Evolutionary conservation across 208 protist genomes (phyloP).

Genomic region (Blastocrithidia nonstop): DNA sequence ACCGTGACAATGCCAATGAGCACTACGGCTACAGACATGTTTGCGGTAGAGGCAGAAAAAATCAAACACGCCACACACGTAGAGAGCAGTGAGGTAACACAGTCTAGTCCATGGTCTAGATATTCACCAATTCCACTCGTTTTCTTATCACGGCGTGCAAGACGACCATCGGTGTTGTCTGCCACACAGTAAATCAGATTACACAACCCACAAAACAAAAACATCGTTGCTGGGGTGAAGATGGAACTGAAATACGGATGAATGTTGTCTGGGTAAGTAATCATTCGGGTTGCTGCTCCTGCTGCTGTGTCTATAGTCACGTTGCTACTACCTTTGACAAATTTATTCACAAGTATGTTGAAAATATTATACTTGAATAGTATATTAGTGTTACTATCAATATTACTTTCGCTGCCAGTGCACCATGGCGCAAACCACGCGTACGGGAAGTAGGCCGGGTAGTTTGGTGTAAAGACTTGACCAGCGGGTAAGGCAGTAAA

Average conservation of each 20-base stretch:
- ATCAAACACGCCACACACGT: constrained; percentile 31
- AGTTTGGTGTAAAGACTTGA: constrained; percentile 35
- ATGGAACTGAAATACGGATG: constrained; percentile 16
- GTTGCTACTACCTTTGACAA: no score
- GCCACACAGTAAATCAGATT: constrained; percentile 77
- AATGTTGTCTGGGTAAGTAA: constrained; percentile 16
- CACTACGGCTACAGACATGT: constrained; percentile 45
- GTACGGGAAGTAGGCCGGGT: constrained; percentile 6
- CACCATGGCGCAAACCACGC: no score
- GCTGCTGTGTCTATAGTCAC: neutral
- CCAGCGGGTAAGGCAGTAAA: constrained; percentile 48
- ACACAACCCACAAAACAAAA: constrained; percentile 49
- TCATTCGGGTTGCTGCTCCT: neutral
- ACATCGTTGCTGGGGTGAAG: constrained; percentile 13
- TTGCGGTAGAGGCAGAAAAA: constrained; percentile 40
- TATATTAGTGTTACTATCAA: no score
- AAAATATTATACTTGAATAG: no score
- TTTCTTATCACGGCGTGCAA: constrained; percentile 59
- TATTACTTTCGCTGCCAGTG: no score
- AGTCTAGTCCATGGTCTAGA: constrained; percentile 85
- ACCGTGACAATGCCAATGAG: constrained; percentile 52
- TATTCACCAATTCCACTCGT: constrained; percentile 79
- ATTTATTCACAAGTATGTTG: no score
- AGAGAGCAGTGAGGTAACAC: constrained; percentile 79
- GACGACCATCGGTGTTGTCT: constrained; percentile 84